Conservation (phyloP, 2,329 filamentous ascomycete genomes). For the Ramularia collo-cygni region DNA sequence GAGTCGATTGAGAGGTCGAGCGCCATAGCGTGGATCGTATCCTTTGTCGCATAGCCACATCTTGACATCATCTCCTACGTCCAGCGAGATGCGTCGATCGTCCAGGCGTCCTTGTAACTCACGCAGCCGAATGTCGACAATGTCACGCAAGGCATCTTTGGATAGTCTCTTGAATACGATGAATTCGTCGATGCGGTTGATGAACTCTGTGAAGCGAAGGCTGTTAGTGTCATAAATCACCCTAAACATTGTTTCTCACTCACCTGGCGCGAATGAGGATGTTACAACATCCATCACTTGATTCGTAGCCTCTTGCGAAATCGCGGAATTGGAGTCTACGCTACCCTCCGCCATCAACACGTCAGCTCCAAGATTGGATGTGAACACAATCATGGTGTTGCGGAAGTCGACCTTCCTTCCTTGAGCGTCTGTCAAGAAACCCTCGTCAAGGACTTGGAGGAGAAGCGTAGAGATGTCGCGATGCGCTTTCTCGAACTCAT, state of each 20-base stretch:
- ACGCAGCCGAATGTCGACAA: constrained; percentile 82
- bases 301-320: constrained; percentile 65
- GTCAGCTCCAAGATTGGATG: constrained; percentile 88
- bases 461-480: constrained; percentile 88
- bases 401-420: constrained; percentile 95
- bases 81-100: constrained; percentile 73
- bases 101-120: constrained; percentile 79
- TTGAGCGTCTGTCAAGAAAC: constrained; percentile 89
- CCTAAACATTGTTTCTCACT: too few relatives aligned
- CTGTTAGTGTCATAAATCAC: too few relatives aligned
- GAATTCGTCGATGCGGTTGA: constrained; percentile 95
- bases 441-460: constrained; percentile 91
- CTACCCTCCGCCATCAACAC: constrained; percentile 61
- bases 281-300: constrained; percentile 86
- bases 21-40: constrained; percentile 87
- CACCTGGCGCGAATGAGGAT: constrained; percentile 67
- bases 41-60: constrained; percentile 83
- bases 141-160: constrained; percentile 70
- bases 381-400: constrained; percentile 90
- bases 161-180: constrained; percentile 91
- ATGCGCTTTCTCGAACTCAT: constrained; percentile 97
- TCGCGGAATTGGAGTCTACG: constrained; percentile 29
- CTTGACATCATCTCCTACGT: constrained; percentile 64
- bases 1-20: constrained; percentile 80
- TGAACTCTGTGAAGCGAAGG: too few relatives aligned